A percentile compares a stretch with the other conserved stretches of the same genome.
Evolutionary conservation across 345 rosid species (phyloP).

Genomic region (Jatropha curcas): DNA sequence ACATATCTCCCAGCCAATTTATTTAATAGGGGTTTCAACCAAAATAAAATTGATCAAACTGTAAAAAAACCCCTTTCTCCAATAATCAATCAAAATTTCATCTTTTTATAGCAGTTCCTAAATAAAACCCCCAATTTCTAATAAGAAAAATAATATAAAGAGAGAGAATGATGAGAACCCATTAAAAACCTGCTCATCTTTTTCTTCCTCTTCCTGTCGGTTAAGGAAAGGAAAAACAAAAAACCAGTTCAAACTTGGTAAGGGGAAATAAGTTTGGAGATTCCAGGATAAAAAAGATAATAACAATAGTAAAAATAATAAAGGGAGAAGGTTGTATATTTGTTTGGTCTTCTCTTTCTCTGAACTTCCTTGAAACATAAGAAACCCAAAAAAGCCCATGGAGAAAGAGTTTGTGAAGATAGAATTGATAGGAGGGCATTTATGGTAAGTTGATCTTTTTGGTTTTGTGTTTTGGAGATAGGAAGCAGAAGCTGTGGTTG

Average conservation of each 20-base stretch:
- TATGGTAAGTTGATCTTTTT: slow-evolving; percentile 30
- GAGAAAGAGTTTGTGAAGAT: slow-evolving; percentile 21
- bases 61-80: not conserved
- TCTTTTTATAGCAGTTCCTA: not conserved
- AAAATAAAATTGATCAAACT: not conserved
- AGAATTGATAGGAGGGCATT: slow-evolving; percentile 33
- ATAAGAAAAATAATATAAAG: slow-evolving; percentile 13
- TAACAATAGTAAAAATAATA: not conserved
- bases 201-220: not conserved
- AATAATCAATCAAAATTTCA: not conserved
- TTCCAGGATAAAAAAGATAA: not conserved
- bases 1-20: slow-evolving; percentile 13
- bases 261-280: no score
- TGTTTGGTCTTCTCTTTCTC: not conserved
- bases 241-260: slow-evolving; percentile 6
- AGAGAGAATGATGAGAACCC: slow-evolving; percentile 5
- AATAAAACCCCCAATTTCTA: not conserved
- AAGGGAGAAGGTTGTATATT: not conserved
- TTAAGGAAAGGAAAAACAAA: not conserved
- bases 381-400: slow-evolving; percentile 37
- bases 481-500: slow-evolving; percentile 30
- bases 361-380: slow-evolving; percentile 20
- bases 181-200: not conserved
- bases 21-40: not conserved
- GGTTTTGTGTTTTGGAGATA: slow-evolving; percentile 7